Evolutionary conservation across 345 rosid species (phyloP).

Genomic region (Kernera saxatilis): DNA sequence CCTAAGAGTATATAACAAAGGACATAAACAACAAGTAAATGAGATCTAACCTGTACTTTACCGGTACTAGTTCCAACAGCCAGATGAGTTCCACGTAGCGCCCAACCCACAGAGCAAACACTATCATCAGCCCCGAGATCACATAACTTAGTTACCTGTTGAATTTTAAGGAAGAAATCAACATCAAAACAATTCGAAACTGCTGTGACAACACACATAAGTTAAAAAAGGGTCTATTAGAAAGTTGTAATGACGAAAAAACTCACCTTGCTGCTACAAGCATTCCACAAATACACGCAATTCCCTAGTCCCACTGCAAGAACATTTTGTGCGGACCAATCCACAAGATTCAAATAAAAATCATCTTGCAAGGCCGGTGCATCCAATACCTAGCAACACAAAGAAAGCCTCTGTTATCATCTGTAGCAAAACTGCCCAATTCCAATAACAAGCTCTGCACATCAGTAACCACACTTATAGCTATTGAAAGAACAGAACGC

Average conservation of each 20-base stretch:
- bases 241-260: not conserved
- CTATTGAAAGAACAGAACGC: not conserved
- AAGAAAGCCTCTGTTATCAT: constrained; percentile 17
- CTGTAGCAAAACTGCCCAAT: not conserved
- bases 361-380: constrained; percentile 99
- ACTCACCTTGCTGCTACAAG: constrained; percentile 92
- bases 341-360: constrained; percentile 90
- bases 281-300: constrained; percentile 97
- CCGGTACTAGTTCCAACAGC: constrained; percentile 93
- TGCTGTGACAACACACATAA: not conserved
- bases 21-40: not conserved
- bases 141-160: constrained; percentile 86
- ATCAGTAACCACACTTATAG: not conserved
- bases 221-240: not conserved
- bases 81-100: constrained; percentile 75
- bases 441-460: not conserved
- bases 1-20: not conserved
- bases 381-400: constrained; percentile 64
- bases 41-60: constrained; percentile 70
- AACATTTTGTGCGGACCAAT: constrained; percentile 92
- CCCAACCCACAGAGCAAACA: constrained; percentile 97
- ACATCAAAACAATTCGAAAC: not conserved
- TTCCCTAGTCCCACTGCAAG: constrained; percentile 90
- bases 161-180: not conserved
- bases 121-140: constrained; percentile 87